Conservation (phyloP, 345 rosid species). For the Viola odorata region DNA sequence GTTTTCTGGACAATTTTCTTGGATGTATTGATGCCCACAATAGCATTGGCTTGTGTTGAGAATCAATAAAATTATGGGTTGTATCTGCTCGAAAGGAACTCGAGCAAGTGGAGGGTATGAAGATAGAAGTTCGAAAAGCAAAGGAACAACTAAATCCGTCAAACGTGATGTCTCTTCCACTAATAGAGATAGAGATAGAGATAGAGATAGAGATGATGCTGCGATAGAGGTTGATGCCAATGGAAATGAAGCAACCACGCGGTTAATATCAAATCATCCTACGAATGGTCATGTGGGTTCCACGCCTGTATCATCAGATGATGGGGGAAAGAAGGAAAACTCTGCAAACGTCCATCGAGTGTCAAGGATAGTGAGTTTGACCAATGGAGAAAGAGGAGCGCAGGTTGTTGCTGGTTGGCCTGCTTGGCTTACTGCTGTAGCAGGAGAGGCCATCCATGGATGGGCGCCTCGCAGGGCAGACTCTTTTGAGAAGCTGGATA, state of each 20-base stretch:
- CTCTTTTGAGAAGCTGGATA: conserved; percentile 87
- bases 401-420: conserved; percentile 96
- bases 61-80: conserved; percentile 52
- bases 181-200: conserved; percentile 24
- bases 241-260: conserved; percentile 31
- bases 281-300: conserved; percentile 18
- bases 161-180: conserved; percentile 36
- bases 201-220: conserved; percentile 28
- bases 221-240: conserved; percentile 29
- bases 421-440: conserved; percentile 80
- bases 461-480: conserved; percentile 91
- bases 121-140: conserved; percentile 27
- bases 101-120: conserved; percentile 25
- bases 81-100: conserved; percentile 76
- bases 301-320: conserved; percentile 27
- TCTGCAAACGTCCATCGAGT: conserved; percentile 27
- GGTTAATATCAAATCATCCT: conserved; percentile 33
- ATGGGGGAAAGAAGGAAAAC: conserved; percentile 33
- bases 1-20: neutral
- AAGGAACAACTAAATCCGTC: conserved; percentile 27
- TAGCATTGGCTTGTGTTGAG: neutral
- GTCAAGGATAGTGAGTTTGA: conserved; percentile 39
- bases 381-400: conserved; percentile 63
- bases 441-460: conserved; percentile 95
- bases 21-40: neutral